These are phyloP conservation scores for Ichthyophthirius multifiliis DNA, from an alignment of 169 alveolate genomes.

Conservation along the genomic window DNA sequence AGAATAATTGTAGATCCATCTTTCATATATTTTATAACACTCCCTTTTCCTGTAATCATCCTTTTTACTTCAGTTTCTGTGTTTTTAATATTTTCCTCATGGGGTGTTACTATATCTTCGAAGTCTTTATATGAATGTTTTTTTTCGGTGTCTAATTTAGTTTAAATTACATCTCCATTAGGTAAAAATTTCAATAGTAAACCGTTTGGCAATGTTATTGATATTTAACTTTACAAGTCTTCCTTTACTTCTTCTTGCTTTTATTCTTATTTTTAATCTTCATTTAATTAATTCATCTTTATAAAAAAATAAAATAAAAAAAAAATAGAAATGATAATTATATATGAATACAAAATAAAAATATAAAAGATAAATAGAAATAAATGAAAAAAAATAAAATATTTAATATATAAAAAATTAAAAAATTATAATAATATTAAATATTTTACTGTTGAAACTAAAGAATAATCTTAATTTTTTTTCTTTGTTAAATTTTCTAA, in stretches of 20 bases:
- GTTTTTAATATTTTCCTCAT: constrained; percentile 34
- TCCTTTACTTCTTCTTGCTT: background rate
- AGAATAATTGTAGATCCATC: constrained; percentile 66
- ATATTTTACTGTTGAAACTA: background rate
- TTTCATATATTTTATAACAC: constrained; percentile 70
- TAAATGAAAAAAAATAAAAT: background rate
- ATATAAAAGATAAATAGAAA: no score
- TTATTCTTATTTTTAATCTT: background rate
- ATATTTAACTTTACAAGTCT: constrained; percentile 27
- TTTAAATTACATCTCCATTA: constrained; percentile 63
- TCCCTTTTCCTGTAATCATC: constrained; percentile 75
- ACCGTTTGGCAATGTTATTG: constrained; percentile 74
- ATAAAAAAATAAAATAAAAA: background rate
- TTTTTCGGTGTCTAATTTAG: constrained; percentile 13
- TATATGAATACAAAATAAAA: background rate
- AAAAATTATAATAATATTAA: background rate
- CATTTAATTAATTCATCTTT: background rate
- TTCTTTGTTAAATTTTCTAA: constrained; percentile 23
- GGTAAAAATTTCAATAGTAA: constrained; percentile 67
- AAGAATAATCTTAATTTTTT: constrained; percentile 1
- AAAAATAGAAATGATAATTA: background rate
- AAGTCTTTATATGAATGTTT: constrained; percentile 21
- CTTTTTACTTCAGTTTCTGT: constrained; percentile 62
- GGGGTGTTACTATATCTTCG: constrained; percentile 12
- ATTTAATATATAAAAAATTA: background rate